These are phyloP conservation scores for Termitomyces sp. DNA, from an alignment of 768 basidiomycete species.

Conservation along the genomic window DNA sequence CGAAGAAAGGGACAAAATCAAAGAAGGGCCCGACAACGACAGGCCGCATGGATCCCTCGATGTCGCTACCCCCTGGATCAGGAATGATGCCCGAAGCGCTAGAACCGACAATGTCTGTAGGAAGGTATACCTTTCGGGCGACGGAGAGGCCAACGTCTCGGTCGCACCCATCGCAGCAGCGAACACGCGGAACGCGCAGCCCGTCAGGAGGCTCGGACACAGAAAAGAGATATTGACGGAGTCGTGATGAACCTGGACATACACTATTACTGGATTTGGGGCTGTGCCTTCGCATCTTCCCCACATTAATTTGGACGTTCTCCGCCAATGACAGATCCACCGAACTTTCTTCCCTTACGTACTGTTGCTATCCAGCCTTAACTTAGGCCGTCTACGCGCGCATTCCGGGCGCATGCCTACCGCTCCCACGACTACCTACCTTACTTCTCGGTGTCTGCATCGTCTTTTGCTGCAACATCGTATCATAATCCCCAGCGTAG, in stretches of 20 bases:
- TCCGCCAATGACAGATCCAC: slow-evolving; percentile 38
- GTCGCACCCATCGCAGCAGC: slow-evolving; percentile 11
- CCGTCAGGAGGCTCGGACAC: slow-evolving; percentile 30
- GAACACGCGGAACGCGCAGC: slow-evolving; percentile 20
- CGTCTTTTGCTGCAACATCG: slow-evolving; percentile 3
- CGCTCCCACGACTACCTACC: slow-evolving; percentile 43
- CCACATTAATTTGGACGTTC: slow-evolving; percentile 38
- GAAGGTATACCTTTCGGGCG: slow-evolving; percentile 26
- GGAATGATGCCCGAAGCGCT: slow-evolving; percentile 6
- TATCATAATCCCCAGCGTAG: slow-evolving; percentile 16
- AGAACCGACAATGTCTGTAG: slow-evolving; percentile 26
- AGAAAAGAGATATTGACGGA: slow-evolving; percentile 26
- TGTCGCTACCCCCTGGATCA: slow-evolving; percentile 10
- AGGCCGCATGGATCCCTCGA: slow-evolving; percentile 16
- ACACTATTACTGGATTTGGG: slow-evolving; percentile 13
- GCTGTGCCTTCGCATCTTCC: slow-evolving; percentile 30
- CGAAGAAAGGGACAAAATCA: slow-evolving; percentile 54
- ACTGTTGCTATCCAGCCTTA: slow-evolving; percentile 50
- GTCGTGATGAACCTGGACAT: slow-evolving; percentile 14
- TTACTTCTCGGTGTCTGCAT: slow-evolving; percentile 23
- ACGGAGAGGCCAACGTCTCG: slow-evolving; percentile 19
- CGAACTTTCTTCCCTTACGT: slow-evolving; percentile 41
- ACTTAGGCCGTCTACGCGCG: slow-evolving; percentile 40
- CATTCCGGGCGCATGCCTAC: slow-evolving; percentile 47
- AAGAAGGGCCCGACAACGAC: slow-evolving; percentile 30